phyloP scores from a whole-genome alignment of 805 yeast genomes.

The Suhomyces xylopsoci region DNA sequence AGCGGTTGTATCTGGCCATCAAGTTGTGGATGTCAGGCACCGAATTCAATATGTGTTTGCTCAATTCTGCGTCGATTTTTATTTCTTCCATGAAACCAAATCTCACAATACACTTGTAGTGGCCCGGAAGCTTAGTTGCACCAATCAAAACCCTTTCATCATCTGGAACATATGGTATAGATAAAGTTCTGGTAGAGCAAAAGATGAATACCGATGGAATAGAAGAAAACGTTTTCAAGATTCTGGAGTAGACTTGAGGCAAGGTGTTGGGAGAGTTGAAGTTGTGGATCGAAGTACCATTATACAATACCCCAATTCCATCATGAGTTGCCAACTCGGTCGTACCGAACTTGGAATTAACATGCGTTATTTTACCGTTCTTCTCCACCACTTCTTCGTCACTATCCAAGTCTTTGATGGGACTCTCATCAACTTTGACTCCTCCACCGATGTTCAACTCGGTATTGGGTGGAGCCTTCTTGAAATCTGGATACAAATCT shows the following conservation, averaged over 20 bases:
- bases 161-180: slow-evolving; percentile 39
- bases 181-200: slow-evolving; percentile 39
- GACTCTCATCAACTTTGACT: not conserved
- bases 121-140: slow-evolving; percentile 41
- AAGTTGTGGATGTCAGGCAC: slow-evolving; percentile 17
- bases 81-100: slow-evolving; percentile 51
- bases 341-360: slow-evolving; percentile 20
- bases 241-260: slow-evolving; percentile 38
- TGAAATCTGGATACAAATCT: slow-evolving; percentile 33
- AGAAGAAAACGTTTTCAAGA: slow-evolving; percentile 40
- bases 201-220: slow-evolving; percentile 46
- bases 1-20: slow-evolving; percentile 6
- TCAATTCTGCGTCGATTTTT: slow-evolving; percentile 17
- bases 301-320: slow-evolving; percentile 44
- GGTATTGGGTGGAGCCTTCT: slow-evolving; percentile 14
- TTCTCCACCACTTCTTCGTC: slow-evolving; percentile 1
- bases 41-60: slow-evolving; percentile 16
- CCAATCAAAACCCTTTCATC: slow-evolving; percentile 42
- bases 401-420: not conserved
- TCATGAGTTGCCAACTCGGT: slow-evolving; percentile 20
- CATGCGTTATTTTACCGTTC: slow-evolving; percentile 5
- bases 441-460: slow-evolving; percentile 12
- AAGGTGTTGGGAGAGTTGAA: slow-evolving; percentile 44
- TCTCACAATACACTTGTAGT: slow-evolving; percentile 46
- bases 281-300: slow-evolving; percentile 33